Evolutionary conservation across 345 rosid species (phyloP), one percentile per base, ranked within the genome.

Genomic region (Arabidopsis arenosa): DNA sequence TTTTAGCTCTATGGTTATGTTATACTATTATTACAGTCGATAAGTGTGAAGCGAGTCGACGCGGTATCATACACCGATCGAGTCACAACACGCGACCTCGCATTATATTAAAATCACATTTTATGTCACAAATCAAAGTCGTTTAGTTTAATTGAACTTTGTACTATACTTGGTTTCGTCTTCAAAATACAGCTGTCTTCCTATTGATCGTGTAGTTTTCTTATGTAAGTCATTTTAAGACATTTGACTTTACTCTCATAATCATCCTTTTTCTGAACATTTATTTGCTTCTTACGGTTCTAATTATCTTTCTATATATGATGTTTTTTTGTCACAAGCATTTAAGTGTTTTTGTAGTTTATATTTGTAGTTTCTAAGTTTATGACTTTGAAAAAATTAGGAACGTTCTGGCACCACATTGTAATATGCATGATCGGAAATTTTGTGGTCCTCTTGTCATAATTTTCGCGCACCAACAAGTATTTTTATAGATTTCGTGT

Each of bases 111-210:
- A 15, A 15, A 35, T 61, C 6, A 52, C 15, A 43, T 26, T 35
- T 56, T 15, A 36, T 57, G 61, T 70, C 26, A 47, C 66, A 28
- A 63, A 70, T 56, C 32, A 64, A 64, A 70, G 43, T 70, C 44
- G 36, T 49, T 56, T 58, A 39, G 36, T 30, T 72, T 9, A 48
- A 48, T 59, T 7, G 32, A 54, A 66, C 9, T 72, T 59, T 55
- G 69, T 59, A 52, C 9, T 37, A 26, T 66, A 72, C 69, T 78
- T 69, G 74, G 63, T 45, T 72, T 49, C 56, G 59, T 66, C 73
- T 69, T 72, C 18, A 33, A 23, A n/a, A 41, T 11, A 78, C 81
- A 78, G 81, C 77, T 77, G 80, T 71, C 63, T 71, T 57, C 41
- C 44, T 59, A 66, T 59, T 49, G 48, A 51, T 65, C 15, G 18